Base-by-base conservation (phyloP, 2,329 filamentous ascomycete genomes). In the Geosmithia putterillii region DNA sequence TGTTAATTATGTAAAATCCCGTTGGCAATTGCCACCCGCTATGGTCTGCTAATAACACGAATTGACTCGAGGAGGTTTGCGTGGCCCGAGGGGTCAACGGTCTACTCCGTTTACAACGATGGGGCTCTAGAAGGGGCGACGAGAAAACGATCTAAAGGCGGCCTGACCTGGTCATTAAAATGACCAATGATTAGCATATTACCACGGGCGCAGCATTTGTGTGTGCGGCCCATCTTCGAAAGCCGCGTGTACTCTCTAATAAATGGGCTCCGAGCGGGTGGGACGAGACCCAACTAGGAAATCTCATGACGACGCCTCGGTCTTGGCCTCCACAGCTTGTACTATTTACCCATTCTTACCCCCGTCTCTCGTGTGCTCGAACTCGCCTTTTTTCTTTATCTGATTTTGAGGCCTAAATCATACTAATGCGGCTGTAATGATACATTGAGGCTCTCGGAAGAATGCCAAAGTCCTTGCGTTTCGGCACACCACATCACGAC, bases 271-370 rank as follows among this genome's bases (percentile, higher is more conserved):
- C 28, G 28, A 32, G 28, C 5, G 15, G 37, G 42, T 43, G 42
- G 43, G 35, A 25, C 38, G 28, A 15, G 18, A 36, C 43, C 43
- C 43, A 41, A 41, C 17, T 17, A 36, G 43, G 43, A 44, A 44
- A 44, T 41, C 25, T 41, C 43, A 44, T 44, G 43, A 44, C 43
- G 43, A 44, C 43, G 43, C 43, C 35, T 43, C 43, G 17, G 20
- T 36, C 38, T 41, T 41, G 38, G 43, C 38, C 28, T 17, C 32
- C 10, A 34, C 37, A 32, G 20, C 20, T 18, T n/a, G 17, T 40
- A 15, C 6, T 32, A 20, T 35, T 42, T 22, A 22, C 19, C 37
- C 19, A 20, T 21, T 20, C 17, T 9, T 21, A 20, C 37, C 19
- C 37, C 18, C 35, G n/a, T 4, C 35, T n/a, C 35, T 18, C 9